Evolutionary conservation across 1,139 yeast genomes (phyloP), one percentile per base, ranked within the genome.

Genomic region (Pneumocystis sp.): DNA sequence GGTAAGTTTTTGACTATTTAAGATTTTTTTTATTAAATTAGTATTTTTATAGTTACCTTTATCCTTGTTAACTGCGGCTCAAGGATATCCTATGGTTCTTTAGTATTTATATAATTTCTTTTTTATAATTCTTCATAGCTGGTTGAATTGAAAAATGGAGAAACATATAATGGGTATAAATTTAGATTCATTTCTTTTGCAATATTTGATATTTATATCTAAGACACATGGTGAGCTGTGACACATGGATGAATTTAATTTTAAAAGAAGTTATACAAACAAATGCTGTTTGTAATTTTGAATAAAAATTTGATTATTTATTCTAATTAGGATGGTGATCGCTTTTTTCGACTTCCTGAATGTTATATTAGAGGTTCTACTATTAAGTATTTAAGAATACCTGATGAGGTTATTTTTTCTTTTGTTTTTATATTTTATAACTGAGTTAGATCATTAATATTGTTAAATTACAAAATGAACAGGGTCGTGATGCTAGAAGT

Each of bases 241-340:
- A 95, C 74, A 85, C 89, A 59, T 89, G 96, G 91, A 95, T 95
- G 98, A 93, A 93, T 74, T 80, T 95, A 71, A 89, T 96, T 0
- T 80, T 95, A 66, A 80, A 80, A 61, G 85, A 90, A 70, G 97
- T 87, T 31, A 83, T 85, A 64, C 91, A 87, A 73, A 83, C 88
- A 19, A 84, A 85, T 68, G 79, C 86, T 6, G 77, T 73, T 69
- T 50, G 73, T 68, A 63, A 21, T 45, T 42, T 50, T 64, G 25
- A 40, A 57, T 39, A 40, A 57, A 64, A 42, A 60, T 19, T 40
- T 59, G 25, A 37, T 15, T 45, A 31, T 62, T 65, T 35, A 59
- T 66, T 19, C 1, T 17, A 39, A 29, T 10, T 66, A 74, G 70
- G 81, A 82, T 70, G 95, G 89, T 19, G 86, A 85, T 65, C 78